Evolutionary conservation across 2,329 filamentous ascomycete species (phyloP), one percentile per base, ranked within the genome.

Genomic region (Didymellaceae sp.): DNA sequence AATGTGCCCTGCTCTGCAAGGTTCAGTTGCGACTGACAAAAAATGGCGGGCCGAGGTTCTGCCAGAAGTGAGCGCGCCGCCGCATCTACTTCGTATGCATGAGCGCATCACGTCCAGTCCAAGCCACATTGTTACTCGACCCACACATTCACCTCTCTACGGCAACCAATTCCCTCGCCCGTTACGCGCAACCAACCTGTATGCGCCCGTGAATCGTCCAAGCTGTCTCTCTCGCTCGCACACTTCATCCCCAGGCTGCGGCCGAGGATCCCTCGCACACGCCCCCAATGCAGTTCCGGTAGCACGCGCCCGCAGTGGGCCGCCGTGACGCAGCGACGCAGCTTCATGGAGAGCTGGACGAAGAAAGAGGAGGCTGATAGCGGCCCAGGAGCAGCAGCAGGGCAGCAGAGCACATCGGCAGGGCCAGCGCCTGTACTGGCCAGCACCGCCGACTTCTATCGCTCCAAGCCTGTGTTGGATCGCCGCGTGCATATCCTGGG

Each of bases 401-500:
- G n/a, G 30, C 43, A 24, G 14, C 16, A 39, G 20, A 43, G 10
- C 28, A 14, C 48, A n/a, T 14, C 20, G 11, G 14, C 28, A 22
- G 46, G 21, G 37, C 17, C 26, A 17, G 16, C 17, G 13, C 14
- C 35, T 17, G 20, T 38, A 16, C 24, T 41, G 35, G 41, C 49
- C 34, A 59, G 55, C 35, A 47, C 64, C 4, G 58, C 67, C 48
- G 62, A 65, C 37, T 72, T 73, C 59, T 73, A 73, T 53, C 68
- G 70, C 48, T 47, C 47, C 6, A 45, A 63, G 28, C 59, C 64
- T 9, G 63, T 67, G 3, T 30, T 61, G 24, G 60, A 73, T 39
- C 61, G 63, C 28, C 62, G 69, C 3, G 67, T 73, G 18, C 85
- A 94, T 65, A 81, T 97, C 38, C 76, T 96, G 3, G 92, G 93